Conservation (phyloP, 768 basidiomycete genomes). For the Tulasnella calospora region DNA sequence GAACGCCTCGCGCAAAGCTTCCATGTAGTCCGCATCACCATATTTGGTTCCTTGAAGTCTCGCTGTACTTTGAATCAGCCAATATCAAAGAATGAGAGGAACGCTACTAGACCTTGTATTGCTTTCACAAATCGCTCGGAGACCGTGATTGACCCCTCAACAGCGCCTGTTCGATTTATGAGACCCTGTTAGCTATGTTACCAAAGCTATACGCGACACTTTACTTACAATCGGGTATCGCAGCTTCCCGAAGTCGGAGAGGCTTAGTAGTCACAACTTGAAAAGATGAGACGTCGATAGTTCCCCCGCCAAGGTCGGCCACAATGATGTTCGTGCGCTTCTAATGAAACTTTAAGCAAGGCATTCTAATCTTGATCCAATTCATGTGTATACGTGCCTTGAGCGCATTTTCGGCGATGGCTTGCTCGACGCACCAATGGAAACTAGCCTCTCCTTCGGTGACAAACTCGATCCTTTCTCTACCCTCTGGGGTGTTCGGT, state of each 20-base stretch:
- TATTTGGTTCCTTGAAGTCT: background rate
- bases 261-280: no score
- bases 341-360: no score
- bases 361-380: no score
- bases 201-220: constrained; percentile 29
- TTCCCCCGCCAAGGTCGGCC: constrained; percentile 51
- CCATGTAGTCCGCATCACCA: background rate
- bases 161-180: constrained; percentile 40
- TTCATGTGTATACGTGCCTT: no score
- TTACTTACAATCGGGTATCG: constrained; percentile 9
- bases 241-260: no score
- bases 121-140: constrained; percentile 39
- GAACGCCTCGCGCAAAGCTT: background rate
- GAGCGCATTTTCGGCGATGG: constrained; percentile 30
- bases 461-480: constrained; percentile 37
- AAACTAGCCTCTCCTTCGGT: constrained; percentile 47
- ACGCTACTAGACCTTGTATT: background rate
- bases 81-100: background rate
- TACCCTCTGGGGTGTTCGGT: constrained; percentile 38
- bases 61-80: background rate
- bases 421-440: constrained; percentile 46
- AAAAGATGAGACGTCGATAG: constrained; percentile 35
- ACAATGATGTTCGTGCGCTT: constrained; percentile 36
- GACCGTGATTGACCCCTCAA: constrained; percentile 47
- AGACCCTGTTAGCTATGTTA: constrained; percentile 44